Evolutionary conservation across 2,329 filamentous ascomycete genomes (phyloP), one percentile per base, ranked within the genome.

Genomic region (Tolypocladium cylindrosporum): DNA sequence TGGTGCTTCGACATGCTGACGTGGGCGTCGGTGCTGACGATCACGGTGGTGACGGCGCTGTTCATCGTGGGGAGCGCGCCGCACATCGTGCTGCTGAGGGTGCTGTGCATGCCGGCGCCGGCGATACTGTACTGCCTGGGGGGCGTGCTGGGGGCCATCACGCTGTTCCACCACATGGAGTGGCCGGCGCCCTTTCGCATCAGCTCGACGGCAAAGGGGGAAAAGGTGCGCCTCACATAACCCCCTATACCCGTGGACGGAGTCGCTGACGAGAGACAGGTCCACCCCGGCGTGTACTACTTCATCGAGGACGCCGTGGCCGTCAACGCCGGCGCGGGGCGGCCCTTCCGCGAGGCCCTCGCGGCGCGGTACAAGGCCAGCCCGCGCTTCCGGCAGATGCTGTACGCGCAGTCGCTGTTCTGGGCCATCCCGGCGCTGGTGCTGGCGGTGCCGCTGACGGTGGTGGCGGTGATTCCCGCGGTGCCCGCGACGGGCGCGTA

Each of bases 251-350:
- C 31, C 31, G 9, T 3, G 21, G 8, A 55, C 24, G 11, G 3
- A 21, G 24, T 41, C 14, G 27, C 13, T 57, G 8, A 54, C 58
- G 27, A 1, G 10, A 34, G 10, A 43, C 0, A 74, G 67, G 80
- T 87, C 58, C 77, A 80, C 3, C 86, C 86, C 0, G 79, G 82
- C 2, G 77, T 82, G 1, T 85, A 86, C 63, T 86, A 85, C 55
- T 76, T 88, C 37, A 81, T 88, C 34, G 86, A 89, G 69, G 86
- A 89, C 64, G 78, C 87, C 31, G 79, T 87, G 16, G 84, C 83
- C 5, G 86, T 89, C 45, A 86, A 88, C 65, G 85, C 83, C 24
- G 79, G 77, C 4, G 85, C 82, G 11, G 73, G 73, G n/a, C 68
- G 71, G 41, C 72, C 73, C 0, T 77, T 71, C 51, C 70, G 75